Percentiles rank a stretch among this genome's conserved stretches.
Conservation (phyloP, 495 filamentous ascomycete genomes). For the Neurospora sp. region DNA sequence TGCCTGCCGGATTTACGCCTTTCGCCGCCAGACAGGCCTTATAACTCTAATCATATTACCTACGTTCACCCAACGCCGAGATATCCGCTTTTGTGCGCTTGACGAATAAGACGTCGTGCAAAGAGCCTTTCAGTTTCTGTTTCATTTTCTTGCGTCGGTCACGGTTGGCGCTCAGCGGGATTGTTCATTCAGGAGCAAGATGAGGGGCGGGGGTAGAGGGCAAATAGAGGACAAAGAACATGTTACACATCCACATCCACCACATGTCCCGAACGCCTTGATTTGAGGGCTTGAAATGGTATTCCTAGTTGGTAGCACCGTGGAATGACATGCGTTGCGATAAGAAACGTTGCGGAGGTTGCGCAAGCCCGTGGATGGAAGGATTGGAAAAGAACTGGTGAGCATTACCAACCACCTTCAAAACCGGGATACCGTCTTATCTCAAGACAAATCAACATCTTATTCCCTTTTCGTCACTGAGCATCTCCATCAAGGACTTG, state of each 20-base stretch:
- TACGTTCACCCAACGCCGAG: constrained; percentile 1
- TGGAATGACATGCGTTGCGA: constrained; percentile 5
- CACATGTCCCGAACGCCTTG: not conserved
- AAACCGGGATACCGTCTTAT: constrained; percentile 5
- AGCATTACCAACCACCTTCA: constrained; percentile 1
- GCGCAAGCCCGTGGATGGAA: not conserved
- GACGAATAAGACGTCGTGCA: constrained; percentile 13
- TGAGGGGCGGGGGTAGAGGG: not conserved
- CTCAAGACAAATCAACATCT: not conserved
- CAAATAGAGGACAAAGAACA: not conserved
- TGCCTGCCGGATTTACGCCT: not conserved
- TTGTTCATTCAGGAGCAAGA: not conserved
- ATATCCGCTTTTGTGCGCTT: constrained; percentile 19
- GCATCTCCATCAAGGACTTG: not conserved
- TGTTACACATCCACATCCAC: not conserved
- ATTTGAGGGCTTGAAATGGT: not conserved
- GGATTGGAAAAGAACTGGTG: not conserved
- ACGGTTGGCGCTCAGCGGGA: not conserved
- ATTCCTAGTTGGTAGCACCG: not conserved
- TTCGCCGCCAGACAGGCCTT: not conserved
- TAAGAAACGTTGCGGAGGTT: not conserved
- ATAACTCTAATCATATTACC: not conserved
- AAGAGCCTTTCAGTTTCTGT: constrained; percentile 16
- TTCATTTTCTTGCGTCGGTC: constrained; percentile 15
- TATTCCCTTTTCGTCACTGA: not conserved